A percentile compares a stretch with the other conserved stretches of the same genome.
Conservation (phyloP, 2,329 filamentous ascomycete genomes). For the Penicillium brasilianum region DNA sequence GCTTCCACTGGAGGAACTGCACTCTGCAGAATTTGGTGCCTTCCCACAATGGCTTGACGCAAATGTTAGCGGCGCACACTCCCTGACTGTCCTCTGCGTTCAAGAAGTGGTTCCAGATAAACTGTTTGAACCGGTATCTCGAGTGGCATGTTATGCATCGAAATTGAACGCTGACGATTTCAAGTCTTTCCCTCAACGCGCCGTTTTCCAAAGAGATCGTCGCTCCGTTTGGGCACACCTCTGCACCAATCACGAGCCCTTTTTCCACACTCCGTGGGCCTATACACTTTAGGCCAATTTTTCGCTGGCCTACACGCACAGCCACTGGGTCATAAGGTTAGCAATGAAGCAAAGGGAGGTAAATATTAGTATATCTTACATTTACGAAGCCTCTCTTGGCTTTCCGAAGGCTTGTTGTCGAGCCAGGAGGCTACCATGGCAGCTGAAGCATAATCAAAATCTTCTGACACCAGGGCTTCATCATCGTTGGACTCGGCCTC, state of each 20-base stretch:
- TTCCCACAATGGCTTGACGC: no score
- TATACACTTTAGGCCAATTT: not conserved
- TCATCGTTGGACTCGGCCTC: not conserved
- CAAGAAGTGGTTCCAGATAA: no score
- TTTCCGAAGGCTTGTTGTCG: not conserved
- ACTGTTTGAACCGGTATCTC: no score
- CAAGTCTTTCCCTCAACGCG: not conserved
- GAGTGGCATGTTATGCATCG: not conserved
- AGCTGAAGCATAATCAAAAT: not conserved
- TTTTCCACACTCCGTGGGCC: no score
- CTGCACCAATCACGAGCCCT: slow-evolving; percentile 1
- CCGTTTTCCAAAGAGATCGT: slow-evolving; percentile 6
- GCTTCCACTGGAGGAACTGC: no score
- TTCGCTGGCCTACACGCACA: not conserved
- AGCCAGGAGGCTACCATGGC: slow-evolving; percentile 5
- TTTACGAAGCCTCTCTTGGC: not conserved
- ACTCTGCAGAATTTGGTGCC: no score
- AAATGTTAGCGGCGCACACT: no score
- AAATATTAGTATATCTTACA: slow-evolving; percentile 8
- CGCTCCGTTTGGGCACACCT: slow-evolving; percentile 1
- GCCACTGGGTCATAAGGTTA: not conserved
- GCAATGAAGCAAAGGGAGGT: not conserved
- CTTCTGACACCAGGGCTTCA: not conserved
- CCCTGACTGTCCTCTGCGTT: no score
- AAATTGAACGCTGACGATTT: not conserved